phyloP scores from a whole-genome alignment of 306 rosid genomes.

The Acacia crassicarpa region DNA sequence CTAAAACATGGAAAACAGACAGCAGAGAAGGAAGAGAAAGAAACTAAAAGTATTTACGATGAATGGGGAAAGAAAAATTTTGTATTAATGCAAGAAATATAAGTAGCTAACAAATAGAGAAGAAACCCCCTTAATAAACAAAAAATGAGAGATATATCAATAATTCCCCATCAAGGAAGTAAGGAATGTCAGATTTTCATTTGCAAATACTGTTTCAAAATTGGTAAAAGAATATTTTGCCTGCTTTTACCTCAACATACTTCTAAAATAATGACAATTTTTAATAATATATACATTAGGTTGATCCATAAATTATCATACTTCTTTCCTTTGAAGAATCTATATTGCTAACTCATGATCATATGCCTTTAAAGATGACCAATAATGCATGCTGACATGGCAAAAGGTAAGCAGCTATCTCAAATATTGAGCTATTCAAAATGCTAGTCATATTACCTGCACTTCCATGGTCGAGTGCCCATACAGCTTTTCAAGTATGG shows the following conservation, averaged over 20 bases:
- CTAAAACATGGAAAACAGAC: neutral
- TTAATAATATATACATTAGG: neutral
- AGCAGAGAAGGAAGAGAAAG: neutral
- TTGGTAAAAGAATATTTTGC: neutral
- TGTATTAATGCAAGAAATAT: neutral
- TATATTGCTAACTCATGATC: neutral
- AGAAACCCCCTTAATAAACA: neutral
- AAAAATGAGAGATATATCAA: neutral
- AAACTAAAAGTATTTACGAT: neutral
- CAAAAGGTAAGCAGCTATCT: constrained; percentile 21
- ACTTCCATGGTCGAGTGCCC: constrained; percentile 99
- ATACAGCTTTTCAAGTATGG: constrained; percentile 88
- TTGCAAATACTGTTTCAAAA: neutral
- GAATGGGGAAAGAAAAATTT: neutral
- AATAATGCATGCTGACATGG: constrained; percentile 8
- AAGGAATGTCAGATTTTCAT: neutral
- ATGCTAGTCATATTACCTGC: constrained; percentile 62
- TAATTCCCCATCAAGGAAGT: neutral
- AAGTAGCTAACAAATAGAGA: neutral
- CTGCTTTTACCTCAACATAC: neutral
- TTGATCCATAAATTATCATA: neutral
- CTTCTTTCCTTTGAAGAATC: neutral
- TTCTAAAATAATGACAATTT: neutral
- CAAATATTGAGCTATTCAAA: constrained; percentile 12
- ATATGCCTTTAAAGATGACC: neutral